Base-by-base conservation (phyloP, 176 grass and related monocot genomes). In the Areca catechu region DNA sequence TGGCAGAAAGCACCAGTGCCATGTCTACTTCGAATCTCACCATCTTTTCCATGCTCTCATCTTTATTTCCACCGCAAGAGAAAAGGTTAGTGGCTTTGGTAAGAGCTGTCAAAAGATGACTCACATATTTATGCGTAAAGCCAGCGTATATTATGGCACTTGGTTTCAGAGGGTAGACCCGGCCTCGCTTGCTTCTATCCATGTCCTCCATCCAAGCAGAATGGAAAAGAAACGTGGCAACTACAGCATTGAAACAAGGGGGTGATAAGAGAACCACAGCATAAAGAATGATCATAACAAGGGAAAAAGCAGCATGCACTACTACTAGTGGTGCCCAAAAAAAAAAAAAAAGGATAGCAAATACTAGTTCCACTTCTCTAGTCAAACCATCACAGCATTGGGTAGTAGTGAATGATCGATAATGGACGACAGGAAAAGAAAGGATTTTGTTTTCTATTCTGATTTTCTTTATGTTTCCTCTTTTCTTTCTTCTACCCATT, bases 11-110 rank as follows among this genome's bases (percentile, higher is more conserved):
- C 15, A 47, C 65, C 1, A 68, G 52, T 7, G 65, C 65, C 65
- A 68, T 68, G 65, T 68, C 65, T n/a, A 56, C 52, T 47, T 68
- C 27, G 28, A 68, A 68, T 15, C 65, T 12, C 65, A 68, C 65
- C 19, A 19, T 20, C 49, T 56, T 37, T 16, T 68, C 19, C 18
- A 68, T 37, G 4, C 23, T 43, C 43, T 20, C 4, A 3, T 55
- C 65, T 22, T 68, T 14, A 1, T 25, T 22, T 21, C 1, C 15
- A 5, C 16, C 24, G 24, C 24, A 27, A 29, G 27, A 29, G 27
- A 29, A 5, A 6, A 29, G 5, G 27, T 5, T 15, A 21, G 65
- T 23, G 51, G 28, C 65, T 56, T 43, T 68, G 12, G 52, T 10
- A 29, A 68, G 53, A 48, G 65, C 65, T 47, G 65, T 28, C 52